Conservation (phyloP, 73 alveolate species). For the Paraurostyla sp. region DNA sequence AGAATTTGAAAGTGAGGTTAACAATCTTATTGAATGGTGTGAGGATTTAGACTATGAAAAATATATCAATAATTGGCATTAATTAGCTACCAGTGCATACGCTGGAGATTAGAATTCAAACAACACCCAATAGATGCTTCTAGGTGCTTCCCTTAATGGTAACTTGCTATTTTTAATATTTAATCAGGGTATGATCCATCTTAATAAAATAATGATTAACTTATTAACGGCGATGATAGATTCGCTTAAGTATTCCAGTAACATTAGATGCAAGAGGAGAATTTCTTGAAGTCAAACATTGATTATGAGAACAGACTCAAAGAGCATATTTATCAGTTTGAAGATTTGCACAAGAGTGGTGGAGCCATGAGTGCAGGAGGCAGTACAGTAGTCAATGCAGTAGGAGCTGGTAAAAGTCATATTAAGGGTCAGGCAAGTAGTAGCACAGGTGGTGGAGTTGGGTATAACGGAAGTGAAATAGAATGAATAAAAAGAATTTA, state of each 20-base stretch:
- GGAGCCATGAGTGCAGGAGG: background rate
- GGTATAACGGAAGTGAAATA: background rate
- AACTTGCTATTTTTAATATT: no score
- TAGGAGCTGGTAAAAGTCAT: background rate
- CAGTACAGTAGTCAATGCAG: background rate
- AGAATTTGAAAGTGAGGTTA: slow-evolving; percentile 77
- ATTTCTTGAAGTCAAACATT: slow-evolving; percentile 60
- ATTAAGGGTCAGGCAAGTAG: background rate
- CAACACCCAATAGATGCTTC: no score
- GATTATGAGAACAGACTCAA: slow-evolving; percentile 72
- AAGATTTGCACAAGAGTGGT: no score
- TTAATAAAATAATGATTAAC: background rate
- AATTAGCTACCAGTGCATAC: slow-evolving; percentile 86
- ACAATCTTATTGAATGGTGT: slow-evolving; percentile 90
- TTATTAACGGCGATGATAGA: background rate
- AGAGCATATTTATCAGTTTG: slow-evolving; percentile 72
- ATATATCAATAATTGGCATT: slow-evolving; percentile 88
- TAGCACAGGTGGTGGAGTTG: no score
- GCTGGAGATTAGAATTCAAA: slow-evolving; percentile 1
- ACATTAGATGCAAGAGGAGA: slow-evolving; percentile 78
- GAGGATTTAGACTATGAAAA: slow-evolving; percentile 92
- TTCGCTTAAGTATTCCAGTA: background rate
- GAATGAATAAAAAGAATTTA: background rate
- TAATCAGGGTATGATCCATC: background rate
- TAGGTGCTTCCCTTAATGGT: no score